These are phyloP conservation scores for Lasiosphaeria miniovina DNA, from an alignment of 495 filamentous ascomycete genomes.

Conservation along the genomic window DNA sequence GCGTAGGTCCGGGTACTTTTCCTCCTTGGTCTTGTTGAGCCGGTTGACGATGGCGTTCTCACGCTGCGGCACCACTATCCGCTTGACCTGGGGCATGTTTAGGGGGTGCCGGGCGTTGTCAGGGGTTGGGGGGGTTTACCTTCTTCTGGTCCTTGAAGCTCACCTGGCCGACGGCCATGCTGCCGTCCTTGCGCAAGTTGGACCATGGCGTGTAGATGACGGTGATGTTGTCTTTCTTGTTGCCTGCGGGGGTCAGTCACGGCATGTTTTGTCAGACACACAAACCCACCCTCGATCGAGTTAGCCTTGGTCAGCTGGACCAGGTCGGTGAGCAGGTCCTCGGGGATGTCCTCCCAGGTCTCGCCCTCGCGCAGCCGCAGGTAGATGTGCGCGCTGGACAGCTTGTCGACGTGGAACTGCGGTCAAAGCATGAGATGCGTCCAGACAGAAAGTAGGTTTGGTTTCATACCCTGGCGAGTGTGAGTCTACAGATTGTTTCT, in stretches of 20 bases:
- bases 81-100: slow-evolving; percentile 53
- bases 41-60: slow-evolving; percentile 92
- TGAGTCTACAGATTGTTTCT: too few relatives aligned
- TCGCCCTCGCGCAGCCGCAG: slow-evolving; percentile 77
- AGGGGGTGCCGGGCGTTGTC: not conserved
- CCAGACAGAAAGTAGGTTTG: not conserved
- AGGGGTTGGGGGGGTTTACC: not conserved
- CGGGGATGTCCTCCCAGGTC: slow-evolving; percentile 78
- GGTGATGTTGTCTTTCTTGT: slow-evolving; percentile 97
- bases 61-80: slow-evolving; percentile 68
- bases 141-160: slow-evolving; percentile 89
- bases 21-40: slow-evolving; percentile 89
- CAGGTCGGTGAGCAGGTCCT: slow-evolving; percentile 76
- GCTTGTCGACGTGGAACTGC: slow-evolving; percentile 95
- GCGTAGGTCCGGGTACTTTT: slow-evolving; percentile 77
- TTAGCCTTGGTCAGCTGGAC: slow-evolving; percentile 97
- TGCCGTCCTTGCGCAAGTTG: slow-evolving; percentile 93
- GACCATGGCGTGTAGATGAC: slow-evolving; percentile 98
- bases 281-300: slow-evolving; percentile 81
- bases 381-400: slow-evolving; percentile 96
- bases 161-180: slow-evolving; percentile 93
- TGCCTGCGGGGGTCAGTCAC: slow-evolving; percentile 50
- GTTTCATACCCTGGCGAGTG: slow-evolving; percentile 8
- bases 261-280: not conserved
- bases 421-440: slow-evolving; percentile 4